phyloP scores from a whole-genome alignment of 1,139 yeast genomes.

The Geotrichum fermentans region DNA sequence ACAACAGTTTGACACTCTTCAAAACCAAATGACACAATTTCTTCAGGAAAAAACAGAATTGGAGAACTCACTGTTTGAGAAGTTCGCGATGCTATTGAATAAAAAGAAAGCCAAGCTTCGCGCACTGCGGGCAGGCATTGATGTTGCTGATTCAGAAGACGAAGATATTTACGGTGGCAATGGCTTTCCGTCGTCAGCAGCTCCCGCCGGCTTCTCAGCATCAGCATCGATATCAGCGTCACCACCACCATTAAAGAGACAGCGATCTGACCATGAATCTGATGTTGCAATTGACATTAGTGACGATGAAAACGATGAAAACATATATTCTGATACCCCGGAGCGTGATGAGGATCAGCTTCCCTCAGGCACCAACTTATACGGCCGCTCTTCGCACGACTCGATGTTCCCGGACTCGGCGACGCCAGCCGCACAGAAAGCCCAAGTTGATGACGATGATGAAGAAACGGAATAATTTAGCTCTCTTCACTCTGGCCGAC shows the following conservation, averaged over 20 bases:
- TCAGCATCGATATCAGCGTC: too few species aligned
- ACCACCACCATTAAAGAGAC: too few species aligned
- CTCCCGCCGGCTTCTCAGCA: neutral
- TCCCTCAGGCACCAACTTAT: neutral
- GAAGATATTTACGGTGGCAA: slow-evolving; percentile 18
- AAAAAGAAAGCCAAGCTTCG: slow-evolving; percentile 29
- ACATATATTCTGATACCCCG: neutral
- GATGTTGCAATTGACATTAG: neutral
- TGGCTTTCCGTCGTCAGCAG: too few species aligned
- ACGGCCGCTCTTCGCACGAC: neutral
- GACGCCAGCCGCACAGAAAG: neutral
- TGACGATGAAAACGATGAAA: neutral
- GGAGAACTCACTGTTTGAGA: slow-evolving; percentile 26
- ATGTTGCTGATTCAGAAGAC: slow-evolving; percentile 25
- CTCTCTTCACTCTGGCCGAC: neutral
- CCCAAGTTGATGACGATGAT: neutral
- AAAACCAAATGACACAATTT: slow-evolving; percentile 22
- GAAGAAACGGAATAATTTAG: slow-evolving; percentile 1
- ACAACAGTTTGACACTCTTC: slow-evolving; percentile 2
- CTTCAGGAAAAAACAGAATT: slow-evolving; percentile 22
- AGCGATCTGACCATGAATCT: too few species aligned
- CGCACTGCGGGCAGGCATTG: slow-evolving; percentile 19
- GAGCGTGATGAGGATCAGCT: neutral
- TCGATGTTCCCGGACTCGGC: neutral
- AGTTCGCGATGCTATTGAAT: slow-evolving; percentile 31